A percentile compares a stretch with the other conserved stretches of the same genome.
Conservation (phyloP, 441 rosid species). For the Omphalea diandra region DNA sequence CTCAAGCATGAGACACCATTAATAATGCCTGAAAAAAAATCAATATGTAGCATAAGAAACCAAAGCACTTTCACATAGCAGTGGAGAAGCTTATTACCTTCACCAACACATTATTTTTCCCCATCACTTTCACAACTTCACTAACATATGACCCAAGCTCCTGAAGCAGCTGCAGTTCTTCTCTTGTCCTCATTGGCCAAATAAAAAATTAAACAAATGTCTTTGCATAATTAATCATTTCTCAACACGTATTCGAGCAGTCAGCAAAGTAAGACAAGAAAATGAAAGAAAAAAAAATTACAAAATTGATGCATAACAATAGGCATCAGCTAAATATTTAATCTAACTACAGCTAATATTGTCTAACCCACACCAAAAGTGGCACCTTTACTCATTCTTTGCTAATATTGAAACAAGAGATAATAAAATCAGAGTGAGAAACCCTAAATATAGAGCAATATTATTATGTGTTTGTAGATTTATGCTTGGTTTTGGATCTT, state of each 20-base stretch:
- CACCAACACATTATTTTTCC: constrained; percentile 91
- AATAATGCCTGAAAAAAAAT: neutral
- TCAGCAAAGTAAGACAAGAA: neutral
- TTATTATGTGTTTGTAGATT: constrained; percentile 8
- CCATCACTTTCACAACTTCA: constrained; percentile 98
- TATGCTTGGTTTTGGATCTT: constrained; percentile 54
- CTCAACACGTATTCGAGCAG: neutral
- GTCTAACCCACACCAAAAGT: too few relatives aligned
- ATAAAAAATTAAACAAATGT: neutral
- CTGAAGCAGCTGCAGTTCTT: constrained; percentile 94
- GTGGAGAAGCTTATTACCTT: constrained; percentile 50
- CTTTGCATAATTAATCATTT: neutral
- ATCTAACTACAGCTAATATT: too few relatives aligned
- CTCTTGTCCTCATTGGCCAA: constrained; percentile 78
- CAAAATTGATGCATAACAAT: too few relatives aligned
- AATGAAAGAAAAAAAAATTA: too few relatives aligned
- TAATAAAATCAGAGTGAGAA: neutral
- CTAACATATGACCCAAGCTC: constrained; percentile 99
- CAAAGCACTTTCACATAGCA: neutral
- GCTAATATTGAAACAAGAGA: neutral
- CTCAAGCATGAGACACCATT: neutral
- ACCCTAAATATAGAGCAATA: constrained; percentile 15
- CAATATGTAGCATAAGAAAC: neutral
- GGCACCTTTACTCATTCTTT: too few relatives aligned
- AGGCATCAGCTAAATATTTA: too few relatives aligned